A percentile compares a stretch with the other conserved stretches of the same genome.
Conservation (phyloP, 805 yeast species). For the Metschnikowia kunwiensis region DNA sequence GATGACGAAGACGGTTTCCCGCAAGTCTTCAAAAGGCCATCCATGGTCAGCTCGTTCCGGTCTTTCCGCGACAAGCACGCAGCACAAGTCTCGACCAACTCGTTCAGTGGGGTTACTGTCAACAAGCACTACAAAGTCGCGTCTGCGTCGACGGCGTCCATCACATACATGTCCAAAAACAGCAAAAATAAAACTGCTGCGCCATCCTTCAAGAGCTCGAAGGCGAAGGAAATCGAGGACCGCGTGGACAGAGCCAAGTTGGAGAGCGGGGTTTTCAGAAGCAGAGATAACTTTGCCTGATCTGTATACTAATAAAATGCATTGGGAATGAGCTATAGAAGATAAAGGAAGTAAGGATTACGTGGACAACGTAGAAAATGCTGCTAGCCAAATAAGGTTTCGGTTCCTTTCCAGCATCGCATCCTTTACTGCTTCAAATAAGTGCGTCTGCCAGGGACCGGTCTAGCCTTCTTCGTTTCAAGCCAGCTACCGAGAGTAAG, state of each 20-base stretch:
- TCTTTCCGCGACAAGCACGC: conserved; percentile 35
- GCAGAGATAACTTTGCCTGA: conserved; percentile 5
- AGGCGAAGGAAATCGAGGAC: conserved; percentile 27
- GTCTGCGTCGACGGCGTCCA: conserved; percentile 54
- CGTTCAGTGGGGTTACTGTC: conserved; percentile 48
- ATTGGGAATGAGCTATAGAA: no score
- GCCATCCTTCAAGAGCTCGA: conserved; percentile 24
- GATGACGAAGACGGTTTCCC: conserved; percentile 35
- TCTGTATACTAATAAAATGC: no score
- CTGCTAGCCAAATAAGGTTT: no score
- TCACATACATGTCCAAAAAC: conserved; percentile 48
- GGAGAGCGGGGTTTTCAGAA: conserved; percentile 9
- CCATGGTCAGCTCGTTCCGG: conserved; percentile 47
- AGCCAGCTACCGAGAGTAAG: background rate
- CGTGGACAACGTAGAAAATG: no score
- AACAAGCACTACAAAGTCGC: conserved; percentile 54
- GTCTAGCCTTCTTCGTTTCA: no score
- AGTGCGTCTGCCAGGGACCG: no score
- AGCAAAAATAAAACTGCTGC: conserved; percentile 22
- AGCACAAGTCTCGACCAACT: conserved; percentile 40
- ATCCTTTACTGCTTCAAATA: no score
- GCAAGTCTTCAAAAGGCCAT: conserved; percentile 44
- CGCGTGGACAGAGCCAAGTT: conserved; percentile 22
- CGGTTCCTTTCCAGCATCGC: no score
- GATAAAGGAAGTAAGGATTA: no score